Conservation (phyloP, 257 asterid species). For the Nicotiana sylvestris region DNA sequence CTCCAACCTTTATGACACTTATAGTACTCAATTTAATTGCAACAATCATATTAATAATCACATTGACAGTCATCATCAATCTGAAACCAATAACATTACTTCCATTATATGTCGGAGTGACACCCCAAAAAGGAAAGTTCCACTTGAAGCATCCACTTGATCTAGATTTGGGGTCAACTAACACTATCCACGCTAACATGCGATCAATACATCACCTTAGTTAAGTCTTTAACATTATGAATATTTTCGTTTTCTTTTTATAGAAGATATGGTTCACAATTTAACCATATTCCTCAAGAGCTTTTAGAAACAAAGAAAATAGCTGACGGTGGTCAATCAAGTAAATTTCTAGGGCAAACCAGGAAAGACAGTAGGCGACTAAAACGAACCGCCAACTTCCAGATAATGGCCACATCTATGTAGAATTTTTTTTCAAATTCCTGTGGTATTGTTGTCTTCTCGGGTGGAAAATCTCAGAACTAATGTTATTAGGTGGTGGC, state of each 20-base stretch:
- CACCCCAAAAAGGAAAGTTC: not conserved
- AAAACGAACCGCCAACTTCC: not conserved
- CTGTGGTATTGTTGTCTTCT: not conserved
- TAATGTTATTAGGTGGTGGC: not conserved
- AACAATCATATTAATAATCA: not conserved
- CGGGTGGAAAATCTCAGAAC: slow-evolving; percentile 1
- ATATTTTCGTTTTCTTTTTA: not conserved
- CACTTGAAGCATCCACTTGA: not conserved
- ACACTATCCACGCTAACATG: not conserved
- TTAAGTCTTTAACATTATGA: not conserved
- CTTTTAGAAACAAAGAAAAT: not conserved
- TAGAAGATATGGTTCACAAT: not conserved
- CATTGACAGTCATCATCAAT: not conserved
- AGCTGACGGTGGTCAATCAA: not conserved
- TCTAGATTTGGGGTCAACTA: not conserved
- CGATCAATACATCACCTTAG: not conserved
- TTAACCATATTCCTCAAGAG: not conserved
- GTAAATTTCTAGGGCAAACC: not conserved
- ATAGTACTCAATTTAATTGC: not conserved
- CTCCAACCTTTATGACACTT: not conserved
- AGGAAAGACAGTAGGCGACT: not conserved
- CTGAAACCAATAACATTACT: not conserved
- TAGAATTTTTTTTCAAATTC: not conserved
- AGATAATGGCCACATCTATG: not conserved
- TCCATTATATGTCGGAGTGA: not conserved